phyloP scores from a whole-genome alignment of 371 early-diverging fungal genomes.

The Apophysomyces elegans region DNA sequence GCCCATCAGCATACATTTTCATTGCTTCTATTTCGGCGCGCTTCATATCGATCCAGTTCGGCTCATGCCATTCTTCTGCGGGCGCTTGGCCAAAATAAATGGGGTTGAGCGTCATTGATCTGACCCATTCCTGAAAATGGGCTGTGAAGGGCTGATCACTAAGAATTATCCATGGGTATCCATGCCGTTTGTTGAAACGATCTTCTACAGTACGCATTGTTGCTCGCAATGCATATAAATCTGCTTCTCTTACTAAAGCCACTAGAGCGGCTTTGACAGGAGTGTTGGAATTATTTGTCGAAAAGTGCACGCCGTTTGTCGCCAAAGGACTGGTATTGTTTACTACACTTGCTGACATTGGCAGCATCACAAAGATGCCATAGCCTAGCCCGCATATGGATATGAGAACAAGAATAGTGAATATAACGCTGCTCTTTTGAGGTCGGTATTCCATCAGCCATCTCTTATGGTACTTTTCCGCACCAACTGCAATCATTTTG shows the following conservation, averaged over 20 bases:
- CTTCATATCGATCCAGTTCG: conserved; percentile 38
- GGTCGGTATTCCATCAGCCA: background rate
- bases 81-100: conserved; percentile 42
- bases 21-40: conserved; percentile 23
- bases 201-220: conserved; percentile 41
- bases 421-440: background rate
- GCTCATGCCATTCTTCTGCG: conserved; percentile 37
- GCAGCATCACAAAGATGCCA: background rate
- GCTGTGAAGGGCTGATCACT: conserved; percentile 30
- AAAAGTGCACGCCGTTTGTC: background rate
- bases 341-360: background rate
- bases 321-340: background rate
- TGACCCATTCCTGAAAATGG: conserved; percentile 29
- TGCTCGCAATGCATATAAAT: conserved; percentile 22
- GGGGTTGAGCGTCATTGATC: conserved; percentile 13
- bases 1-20: conserved; percentile 13
- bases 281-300: background rate
- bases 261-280: conserved; percentile 36
- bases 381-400: background rate
- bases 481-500: background rate
- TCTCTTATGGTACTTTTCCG: background rate
- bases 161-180: conserved; percentile 47
- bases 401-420: background rate
- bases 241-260: conserved; percentile 28
- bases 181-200: conserved; percentile 31